phyloP scores from a whole-genome alignment of 495 filamentous ascomycete species.

The Aspergillus bertholletiae region DNA sequence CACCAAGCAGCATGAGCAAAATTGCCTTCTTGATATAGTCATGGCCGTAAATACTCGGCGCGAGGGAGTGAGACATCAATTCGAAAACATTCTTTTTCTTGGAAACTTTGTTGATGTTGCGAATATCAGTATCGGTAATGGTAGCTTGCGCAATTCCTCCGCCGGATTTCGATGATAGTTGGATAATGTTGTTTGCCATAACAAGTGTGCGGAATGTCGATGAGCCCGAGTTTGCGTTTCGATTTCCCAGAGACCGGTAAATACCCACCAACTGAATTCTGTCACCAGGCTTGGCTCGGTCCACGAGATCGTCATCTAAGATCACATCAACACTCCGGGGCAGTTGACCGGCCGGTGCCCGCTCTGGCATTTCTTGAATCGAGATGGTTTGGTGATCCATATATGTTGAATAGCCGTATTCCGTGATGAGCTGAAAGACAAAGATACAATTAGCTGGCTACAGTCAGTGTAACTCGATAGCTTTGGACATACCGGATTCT shows the following conservation, averaged over 20 bases:
- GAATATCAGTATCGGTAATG: constrained; percentile 96
- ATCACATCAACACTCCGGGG: constrained; percentile 97
- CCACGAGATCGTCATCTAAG: constrained; percentile 93
- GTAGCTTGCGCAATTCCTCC: constrained; percentile 88
- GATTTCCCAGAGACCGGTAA: constrained; percentile 88
- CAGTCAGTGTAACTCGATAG: background rate
- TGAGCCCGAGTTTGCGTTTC: constrained; percentile 81
- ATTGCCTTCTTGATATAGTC: constrained; percentile 99
- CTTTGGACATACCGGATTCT: constrained; percentile 52
- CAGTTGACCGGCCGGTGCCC: constrained; percentile 92
- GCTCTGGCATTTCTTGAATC: constrained; percentile 99
- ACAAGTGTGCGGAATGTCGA: constrained; percentile 91
- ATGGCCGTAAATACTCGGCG: constrained; percentile 97
- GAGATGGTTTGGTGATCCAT: constrained; percentile 97
- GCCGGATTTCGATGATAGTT: constrained; percentile 92
- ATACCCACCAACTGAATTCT: constrained; percentile 94
- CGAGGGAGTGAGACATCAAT: constrained; percentile 88
- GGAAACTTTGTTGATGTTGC: constrained; percentile 96
- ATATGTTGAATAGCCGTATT: constrained; percentile 94
- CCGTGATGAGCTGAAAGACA: constrained; percentile 65
- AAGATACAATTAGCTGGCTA: constrained; percentile 12
- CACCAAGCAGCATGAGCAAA: constrained; percentile 92
- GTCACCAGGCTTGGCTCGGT: constrained; percentile 92
- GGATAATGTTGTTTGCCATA: constrained; percentile 90
- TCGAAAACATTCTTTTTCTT: constrained; percentile 96